Evolutionary conservation across 345 rosid species (phyloP).

Genomic region (Salix dunnii): DNA sequence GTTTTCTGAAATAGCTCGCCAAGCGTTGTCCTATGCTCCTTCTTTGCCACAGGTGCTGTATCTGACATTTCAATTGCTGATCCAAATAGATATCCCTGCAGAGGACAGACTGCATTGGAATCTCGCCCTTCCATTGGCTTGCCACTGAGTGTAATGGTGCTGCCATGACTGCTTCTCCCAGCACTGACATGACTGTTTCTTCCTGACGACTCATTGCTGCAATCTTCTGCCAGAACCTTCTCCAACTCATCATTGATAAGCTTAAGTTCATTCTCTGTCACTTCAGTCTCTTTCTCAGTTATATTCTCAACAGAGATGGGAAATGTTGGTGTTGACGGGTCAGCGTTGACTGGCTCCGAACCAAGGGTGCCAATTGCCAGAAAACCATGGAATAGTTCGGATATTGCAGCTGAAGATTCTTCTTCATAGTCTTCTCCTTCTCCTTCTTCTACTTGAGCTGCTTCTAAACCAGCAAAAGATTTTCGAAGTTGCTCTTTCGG

Average conservation of each 20-base stretch:
- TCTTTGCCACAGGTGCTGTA: slow-evolving; percentile 52
- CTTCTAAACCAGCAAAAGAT: slow-evolving; percentile 49
- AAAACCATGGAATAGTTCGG: slow-evolving; percentile 74
- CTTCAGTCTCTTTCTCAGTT: slow-evolving; percentile 62
- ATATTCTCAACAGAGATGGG: slow-evolving; percentile 55
- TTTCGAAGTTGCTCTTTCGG: slow-evolving; percentile 43
- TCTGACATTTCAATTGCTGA: slow-evolving; percentile 65
- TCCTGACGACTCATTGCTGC: slow-evolving; percentile 54
- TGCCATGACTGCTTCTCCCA: slow-evolving; percentile 74
- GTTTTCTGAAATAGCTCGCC: slow-evolving; percentile 76
- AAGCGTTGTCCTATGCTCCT: slow-evolving; percentile 66
- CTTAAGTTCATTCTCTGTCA: slow-evolving; percentile 65
- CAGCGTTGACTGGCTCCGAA: slow-evolving; percentile 39
- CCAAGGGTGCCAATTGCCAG: slow-evolving; percentile 81
- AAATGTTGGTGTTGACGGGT: slow-evolving; percentile 70
- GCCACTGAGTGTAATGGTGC: slow-evolving; percentile 71
- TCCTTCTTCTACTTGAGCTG: slow-evolving; percentile 41
- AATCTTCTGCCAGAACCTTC: slow-evolving; percentile 63
- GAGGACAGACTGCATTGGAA: slow-evolving; percentile 54
- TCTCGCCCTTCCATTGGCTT: slow-evolving; percentile 56
- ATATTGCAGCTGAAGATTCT: slow-evolving; percentile 41
- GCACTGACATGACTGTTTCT: slow-evolving; percentile 66
- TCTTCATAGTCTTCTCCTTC: slow-evolving; percentile 38
- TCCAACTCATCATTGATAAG: slow-evolving; percentile 69
- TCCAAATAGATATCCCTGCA: slow-evolving; percentile 70